These are phyloP conservation scores for Malus domestica DNA, from an alignment of 306 rosid species.

Conservation along the genomic window DNA sequence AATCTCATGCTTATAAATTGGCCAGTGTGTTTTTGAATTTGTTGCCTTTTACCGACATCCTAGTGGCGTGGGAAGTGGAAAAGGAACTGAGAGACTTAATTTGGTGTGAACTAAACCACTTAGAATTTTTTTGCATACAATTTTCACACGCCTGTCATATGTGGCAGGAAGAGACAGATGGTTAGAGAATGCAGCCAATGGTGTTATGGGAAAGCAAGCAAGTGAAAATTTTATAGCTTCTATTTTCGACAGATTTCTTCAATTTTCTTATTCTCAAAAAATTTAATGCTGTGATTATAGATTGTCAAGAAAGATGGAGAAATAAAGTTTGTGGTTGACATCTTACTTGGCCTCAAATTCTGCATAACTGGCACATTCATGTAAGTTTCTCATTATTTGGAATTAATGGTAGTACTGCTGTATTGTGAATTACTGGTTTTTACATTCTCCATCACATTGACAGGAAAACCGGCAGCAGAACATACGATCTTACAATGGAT, in stretches of 20 bases:
- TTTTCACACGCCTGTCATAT: not conserved
- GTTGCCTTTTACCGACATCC: not conserved
- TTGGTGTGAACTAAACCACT: not conserved
- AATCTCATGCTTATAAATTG: not conserved
- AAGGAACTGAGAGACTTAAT: not conserved
- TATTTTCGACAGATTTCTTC: not conserved
- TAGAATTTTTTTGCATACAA: not conserved
- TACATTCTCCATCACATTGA: not conserved
- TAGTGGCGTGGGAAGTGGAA: not conserved
- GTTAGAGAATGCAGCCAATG: conserved; percentile 94
- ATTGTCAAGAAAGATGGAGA: conserved; percentile 56
- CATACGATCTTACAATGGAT: conserved; percentile 66
- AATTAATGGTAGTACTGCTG: not conserved
- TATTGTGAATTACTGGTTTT: not conserved
- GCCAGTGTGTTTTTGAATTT: not conserved
- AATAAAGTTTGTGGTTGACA: conserved; percentile 63
- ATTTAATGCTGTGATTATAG: conserved; percentile 28
- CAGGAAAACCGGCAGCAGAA: conserved; percentile 50
- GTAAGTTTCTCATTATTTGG: conserved; percentile 38
- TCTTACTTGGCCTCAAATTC: conserved; percentile 68
- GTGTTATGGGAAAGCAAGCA: conserved; percentile 91
- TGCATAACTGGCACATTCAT: conserved; percentile 54
- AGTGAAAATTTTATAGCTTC: not conserved
- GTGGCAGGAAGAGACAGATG: conserved; percentile 75
- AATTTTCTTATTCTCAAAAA: not conserved